Percentiles rank a stretch among this genome's conserved stretches.
phyloP scores from a whole-genome alignment of 2,329 filamentous ascomycete species.

The Allantophomopsis lycopodina region DNA sequence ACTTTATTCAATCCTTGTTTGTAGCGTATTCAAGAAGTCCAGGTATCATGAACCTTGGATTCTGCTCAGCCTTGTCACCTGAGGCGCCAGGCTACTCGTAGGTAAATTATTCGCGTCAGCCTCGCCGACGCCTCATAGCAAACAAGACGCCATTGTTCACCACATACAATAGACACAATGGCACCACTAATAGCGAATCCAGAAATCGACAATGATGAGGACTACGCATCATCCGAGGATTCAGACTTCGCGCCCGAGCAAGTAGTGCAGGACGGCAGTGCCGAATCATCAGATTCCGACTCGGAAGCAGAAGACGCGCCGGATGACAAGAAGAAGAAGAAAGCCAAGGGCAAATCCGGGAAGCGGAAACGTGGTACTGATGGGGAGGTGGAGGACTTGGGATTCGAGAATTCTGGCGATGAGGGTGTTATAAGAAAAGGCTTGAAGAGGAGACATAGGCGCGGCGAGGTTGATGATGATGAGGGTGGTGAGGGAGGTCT shows the following conservation, averaged over 20 bases:
- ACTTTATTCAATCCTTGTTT: too few relatives aligned
- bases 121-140: too few relatives aligned
- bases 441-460: constrained; percentile 30
- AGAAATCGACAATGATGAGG: constrained; percentile 20
- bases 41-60: too few relatives aligned
- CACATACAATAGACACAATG: neutral
- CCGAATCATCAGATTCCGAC: constrained; percentile 34
- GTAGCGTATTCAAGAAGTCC: too few relatives aligned
- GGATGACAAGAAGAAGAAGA: constrained; percentile 8
- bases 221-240: constrained; percentile 59
- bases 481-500: constrained; percentile 50
- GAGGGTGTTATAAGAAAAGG: constrained; percentile 52
- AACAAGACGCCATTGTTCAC: too few relatives aligned
- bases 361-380: constrained; percentile 21
- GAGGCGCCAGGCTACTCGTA: too few relatives aligned
- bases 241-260: constrained; percentile 58
- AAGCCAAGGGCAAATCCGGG: constrained; percentile 21
- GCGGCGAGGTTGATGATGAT: constrained; percentile 41
- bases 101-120: too few relatives aligned
- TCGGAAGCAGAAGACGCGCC: constrained; percentile 20
- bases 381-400: neutral
- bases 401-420: constrained; percentile 54
- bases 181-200: constrained; percentile 23
- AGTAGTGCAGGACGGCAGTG: constrained; percentile 25
- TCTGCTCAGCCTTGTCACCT: too few relatives aligned